phyloP scores from a whole-genome alignment of 306 rosid species.

The Betula pendula region DNA sequence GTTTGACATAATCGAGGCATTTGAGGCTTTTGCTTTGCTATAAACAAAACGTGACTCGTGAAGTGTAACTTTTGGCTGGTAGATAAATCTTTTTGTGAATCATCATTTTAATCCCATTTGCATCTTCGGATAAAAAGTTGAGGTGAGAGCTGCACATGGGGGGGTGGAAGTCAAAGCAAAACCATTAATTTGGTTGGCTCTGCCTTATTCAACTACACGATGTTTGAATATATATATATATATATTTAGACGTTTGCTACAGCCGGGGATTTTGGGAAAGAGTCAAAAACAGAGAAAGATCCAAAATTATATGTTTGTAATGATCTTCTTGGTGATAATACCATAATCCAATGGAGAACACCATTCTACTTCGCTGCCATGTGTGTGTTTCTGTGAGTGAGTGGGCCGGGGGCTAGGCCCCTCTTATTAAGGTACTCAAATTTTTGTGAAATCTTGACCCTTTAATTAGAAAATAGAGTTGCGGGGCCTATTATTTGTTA shows the following conservation, averaged over 20 bases:
- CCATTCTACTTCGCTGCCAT: neutral
- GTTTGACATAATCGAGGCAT: constrained; percentile 17
- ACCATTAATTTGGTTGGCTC: constrained; percentile 1
- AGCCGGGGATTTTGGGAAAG: too few species aligned
- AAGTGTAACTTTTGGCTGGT: neutral
- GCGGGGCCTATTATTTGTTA: too few species aligned
- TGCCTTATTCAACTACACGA: neutral
- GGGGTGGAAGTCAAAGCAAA: constrained; percentile 22
- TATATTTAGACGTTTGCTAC: too few species aligned
- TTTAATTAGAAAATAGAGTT: too few species aligned
- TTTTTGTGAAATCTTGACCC: too few species aligned
- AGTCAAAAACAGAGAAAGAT: constrained; percentile 38
- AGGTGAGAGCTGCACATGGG: constrained; percentile 23
- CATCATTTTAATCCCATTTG: constrained; percentile 25
- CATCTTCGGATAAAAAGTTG: constrained; percentile 1
- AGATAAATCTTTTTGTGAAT: neutral
- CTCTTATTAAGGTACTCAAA: too few species aligned
- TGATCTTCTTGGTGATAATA: constrained; percentile 13
- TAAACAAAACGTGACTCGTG: constrained; percentile 4
- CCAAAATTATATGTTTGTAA: constrained; percentile 13
- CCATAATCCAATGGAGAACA: constrained; percentile 34
- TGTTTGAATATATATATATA: neutral
- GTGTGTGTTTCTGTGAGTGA: constrained; percentile 3
- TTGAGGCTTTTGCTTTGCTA: neutral
- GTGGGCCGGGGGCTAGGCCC: too few species aligned